phyloP scores from a whole-genome alignment of 148 eudicot genomes.

The Beta vulgaris region DNA sequence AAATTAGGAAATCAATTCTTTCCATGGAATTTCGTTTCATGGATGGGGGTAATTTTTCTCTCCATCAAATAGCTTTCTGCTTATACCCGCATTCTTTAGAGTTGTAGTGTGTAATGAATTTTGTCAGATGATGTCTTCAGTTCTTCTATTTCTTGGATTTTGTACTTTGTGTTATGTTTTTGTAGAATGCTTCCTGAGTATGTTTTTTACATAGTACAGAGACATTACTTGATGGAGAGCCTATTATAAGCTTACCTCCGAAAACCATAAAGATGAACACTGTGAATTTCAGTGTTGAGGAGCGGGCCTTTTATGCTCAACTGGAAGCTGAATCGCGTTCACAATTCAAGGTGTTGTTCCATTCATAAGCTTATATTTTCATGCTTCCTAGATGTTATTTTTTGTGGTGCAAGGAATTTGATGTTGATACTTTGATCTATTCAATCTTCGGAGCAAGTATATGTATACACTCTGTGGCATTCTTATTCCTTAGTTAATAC shows the following conservation, averaged over 20 bases:
- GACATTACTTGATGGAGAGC: slow-evolving; percentile 76
- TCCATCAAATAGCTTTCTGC: background rate
- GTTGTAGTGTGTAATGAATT: background rate
- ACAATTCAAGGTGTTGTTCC: slow-evolving; percentile 66
- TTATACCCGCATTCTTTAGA: background rate
- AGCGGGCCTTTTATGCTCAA: slow-evolving; percentile 70
- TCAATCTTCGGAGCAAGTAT: background rate
- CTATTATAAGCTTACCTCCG: slow-evolving; percentile 80
- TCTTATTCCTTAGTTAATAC: too few relatives aligned
- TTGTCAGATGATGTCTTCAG: background rate
- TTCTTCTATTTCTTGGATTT: background rate
- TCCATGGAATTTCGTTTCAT: background rate
- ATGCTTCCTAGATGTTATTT: background rate
- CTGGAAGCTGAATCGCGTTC: slow-evolving; percentile 81
- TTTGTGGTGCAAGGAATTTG: background rate
- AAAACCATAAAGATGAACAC: slow-evolving; percentile 51
- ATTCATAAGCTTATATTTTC: background rate
- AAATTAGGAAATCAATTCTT: background rate
- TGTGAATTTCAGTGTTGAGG: slow-evolving; percentile 73
- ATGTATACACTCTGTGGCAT: background rate
- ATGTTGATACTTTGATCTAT: background rate
- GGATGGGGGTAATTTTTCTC: background rate
- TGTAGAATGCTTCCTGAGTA: background rate
- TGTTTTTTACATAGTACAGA: slow-evolving; percentile 38
- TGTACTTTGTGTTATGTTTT: background rate